These are phyloP conservation scores for Cicer bijugum DNA, from an alignment of 306 rosid genomes.

Conservation along the genomic window DNA sequence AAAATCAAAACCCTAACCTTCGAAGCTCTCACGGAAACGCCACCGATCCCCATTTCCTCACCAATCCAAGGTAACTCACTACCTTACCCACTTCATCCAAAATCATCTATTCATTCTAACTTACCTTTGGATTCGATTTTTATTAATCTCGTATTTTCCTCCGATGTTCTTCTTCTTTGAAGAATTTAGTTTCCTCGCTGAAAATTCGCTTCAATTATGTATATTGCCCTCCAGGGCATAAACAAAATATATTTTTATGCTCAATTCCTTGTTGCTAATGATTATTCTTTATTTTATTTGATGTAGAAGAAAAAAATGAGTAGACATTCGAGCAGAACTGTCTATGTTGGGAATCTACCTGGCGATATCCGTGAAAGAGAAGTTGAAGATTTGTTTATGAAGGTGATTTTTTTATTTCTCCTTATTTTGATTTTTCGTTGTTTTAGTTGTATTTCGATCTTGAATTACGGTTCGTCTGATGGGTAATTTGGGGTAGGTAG, in stretches of 20 bases:
- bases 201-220: neutral
- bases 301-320: conserved; percentile 70
- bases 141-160: neutral
- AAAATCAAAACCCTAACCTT: conserved; percentile 47
- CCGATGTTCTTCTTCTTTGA: neutral
- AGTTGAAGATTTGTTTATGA: conserved; percentile 90
- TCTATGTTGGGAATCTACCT: conserved; percentile 96
- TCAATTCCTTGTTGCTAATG: neutral
- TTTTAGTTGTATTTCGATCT: conserved; percentile 1
- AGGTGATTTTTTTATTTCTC: conserved; percentile 53
- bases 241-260: neutral
- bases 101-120: neutral
- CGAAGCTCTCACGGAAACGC: conserved; percentile 20
- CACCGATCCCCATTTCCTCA: conserved; percentile 44
- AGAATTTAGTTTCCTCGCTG: neutral
- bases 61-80: conserved; percentile 48
- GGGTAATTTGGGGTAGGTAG: neutral
- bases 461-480: neutral
- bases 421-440: neutral
- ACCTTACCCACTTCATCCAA: neutral
- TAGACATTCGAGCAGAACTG: conserved; percentile 83
- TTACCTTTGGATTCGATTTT: neutral
- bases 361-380: conserved; percentile 99
- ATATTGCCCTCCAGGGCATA: neutral
- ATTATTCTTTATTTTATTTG: neutral